Evolutionary conservation across 192 early-diverging fungal species (phyloP).

Genomic region (Podila clonocystis): DNA sequence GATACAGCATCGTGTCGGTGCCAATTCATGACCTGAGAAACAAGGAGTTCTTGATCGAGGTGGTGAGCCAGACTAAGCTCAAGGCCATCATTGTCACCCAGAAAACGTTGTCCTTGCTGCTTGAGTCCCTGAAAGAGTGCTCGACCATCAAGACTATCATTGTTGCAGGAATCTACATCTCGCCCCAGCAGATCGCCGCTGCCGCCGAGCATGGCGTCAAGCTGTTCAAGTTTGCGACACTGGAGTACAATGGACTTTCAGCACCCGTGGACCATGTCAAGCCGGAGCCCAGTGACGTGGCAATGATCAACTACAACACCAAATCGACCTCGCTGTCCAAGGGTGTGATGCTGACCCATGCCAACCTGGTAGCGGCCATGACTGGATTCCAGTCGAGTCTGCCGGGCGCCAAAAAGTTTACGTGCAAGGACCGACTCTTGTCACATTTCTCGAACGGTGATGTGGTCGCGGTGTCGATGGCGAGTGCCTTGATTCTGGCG

Average conservation of each 20-base stretch:
- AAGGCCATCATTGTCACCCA: slow-evolving; percentile 43
- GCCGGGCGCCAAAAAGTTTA: slow-evolving; percentile 21
- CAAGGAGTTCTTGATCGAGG: slow-evolving; percentile 30
- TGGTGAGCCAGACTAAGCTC: slow-evolving; percentile 46
- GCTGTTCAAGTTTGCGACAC: slow-evolving; percentile 21
- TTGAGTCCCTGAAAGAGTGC: slow-evolving; percentile 31
- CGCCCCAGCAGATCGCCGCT: slow-evolving; percentile 13
- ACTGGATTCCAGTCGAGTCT: slow-evolving; percentile 25
- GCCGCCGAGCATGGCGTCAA: slow-evolving; percentile 22
- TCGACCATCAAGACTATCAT: slow-evolving; percentile 33
- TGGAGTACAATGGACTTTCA: slow-evolving; percentile 23
- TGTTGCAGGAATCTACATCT: slow-evolving; percentile 27
- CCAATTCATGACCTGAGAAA: slow-evolving; percentile 43
- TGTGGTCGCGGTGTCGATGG: slow-evolving; percentile 33
- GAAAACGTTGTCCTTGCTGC: slow-evolving; percentile 23
- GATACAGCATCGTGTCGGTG: slow-evolving; percentile 49
- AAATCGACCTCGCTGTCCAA: slow-evolving; percentile 63
- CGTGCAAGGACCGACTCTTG: slow-evolving; percentile 32
- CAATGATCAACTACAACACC: slow-evolving; percentile 51
- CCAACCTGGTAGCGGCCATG: slow-evolving; percentile 78
- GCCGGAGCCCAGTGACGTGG: slow-evolving; percentile 35
- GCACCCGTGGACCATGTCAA: slow-evolving; percentile 16
- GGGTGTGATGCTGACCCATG: slow-evolving; percentile 87
- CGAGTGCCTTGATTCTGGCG: slow-evolving; percentile 27
- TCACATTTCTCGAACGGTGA: slow-evolving; percentile 46